Base-by-base conservation (phyloP, 2,329 filamentous ascomycete species). In the Ceratocystis destructans region DNA sequence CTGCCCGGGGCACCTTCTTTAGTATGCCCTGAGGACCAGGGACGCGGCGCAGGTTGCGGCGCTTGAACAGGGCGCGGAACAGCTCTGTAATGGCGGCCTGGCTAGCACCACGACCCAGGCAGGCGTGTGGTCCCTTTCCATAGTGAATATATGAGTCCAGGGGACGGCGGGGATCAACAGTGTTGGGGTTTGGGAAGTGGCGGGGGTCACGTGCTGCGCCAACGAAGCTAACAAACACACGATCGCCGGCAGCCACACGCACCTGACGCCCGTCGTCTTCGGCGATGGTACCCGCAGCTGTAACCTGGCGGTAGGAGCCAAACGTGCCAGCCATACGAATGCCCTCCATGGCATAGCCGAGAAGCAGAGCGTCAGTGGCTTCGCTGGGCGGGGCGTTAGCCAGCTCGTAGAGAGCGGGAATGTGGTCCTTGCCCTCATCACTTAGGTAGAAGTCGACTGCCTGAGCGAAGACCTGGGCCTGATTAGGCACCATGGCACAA, bases 361-460 rank as follows among this genome's bases (percentile, higher is more conserved):
- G 79, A 1, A 93, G 78, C 44, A 82, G 76, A 1, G 83, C 79
- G 69, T 90, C 86, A 0, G 80, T 81, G 69, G 85, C 82, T 12
- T 82, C 79, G 1, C 77, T 77, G 0, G 80, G 77, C 3, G 83
- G 78, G 48, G 80, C 72, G 44, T 79, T 76, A 33, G 89, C 83
- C 17, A 88, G 76, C 20, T 76, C 76, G 70, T 86, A 80, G 65
- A 92, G 79, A 55, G 85, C 82, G 0, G 82, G 77, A 0, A 88
- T 74, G 71, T 90, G 78, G 12, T 76, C 70, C 65, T 78, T 75
- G 70, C 83, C 82, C 41, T 81, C 75, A 2, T 80, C 76, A 0
- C 82, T 81, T 4, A 91, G 79, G 72, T 88, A 91, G 75, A 83
- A 90, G 72, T 91, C 87, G 20, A 90, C 78, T 1, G 87, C 80